phyloP scores from a whole-genome alignment of 2,329 filamentous ascomycete genomes.

The Aotearoamyces nothofagi region DNA sequence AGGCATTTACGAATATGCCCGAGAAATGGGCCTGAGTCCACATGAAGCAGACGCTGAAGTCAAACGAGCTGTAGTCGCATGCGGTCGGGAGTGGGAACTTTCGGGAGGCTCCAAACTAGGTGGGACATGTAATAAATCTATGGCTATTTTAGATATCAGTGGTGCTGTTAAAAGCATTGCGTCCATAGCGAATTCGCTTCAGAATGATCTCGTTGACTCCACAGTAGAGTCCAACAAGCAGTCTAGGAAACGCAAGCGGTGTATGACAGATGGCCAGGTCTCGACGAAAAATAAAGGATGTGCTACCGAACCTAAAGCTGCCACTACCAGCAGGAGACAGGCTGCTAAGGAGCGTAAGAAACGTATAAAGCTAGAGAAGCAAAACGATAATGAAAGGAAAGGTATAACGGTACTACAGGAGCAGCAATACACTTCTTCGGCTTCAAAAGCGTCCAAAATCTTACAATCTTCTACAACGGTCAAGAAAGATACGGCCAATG shows the following conservation, averaged over 20 bases:
- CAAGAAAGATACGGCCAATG: neutral
- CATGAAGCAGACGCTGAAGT: conserved; percentile 2
- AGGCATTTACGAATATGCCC: conserved; percentile 5
- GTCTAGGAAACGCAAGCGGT: neutral
- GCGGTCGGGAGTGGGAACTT: neutral
- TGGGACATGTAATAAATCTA: neutral
- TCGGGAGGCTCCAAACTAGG: neutral
- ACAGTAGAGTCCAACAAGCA: neutral
- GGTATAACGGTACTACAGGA: no score
- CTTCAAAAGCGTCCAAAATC: neutral
- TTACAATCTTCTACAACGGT: neutral
- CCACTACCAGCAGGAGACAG: no score
- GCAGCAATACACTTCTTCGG: no score
- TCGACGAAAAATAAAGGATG: no score
- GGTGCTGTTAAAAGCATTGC: neutral
- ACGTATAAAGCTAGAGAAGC: no score
- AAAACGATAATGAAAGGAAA: no score
- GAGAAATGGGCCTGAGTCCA: conserved; percentile 3
- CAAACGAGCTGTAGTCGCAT: conserved; percentile 1
- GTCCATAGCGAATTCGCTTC: neutral
- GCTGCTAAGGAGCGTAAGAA: no score
- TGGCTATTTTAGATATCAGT: neutral
- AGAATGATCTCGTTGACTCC: neutral
- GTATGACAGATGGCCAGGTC: no score
- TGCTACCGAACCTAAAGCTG: no score